These are phyloP conservation scores for Rhynchosporium graminicola DNA, from an alignment of 2,329 filamentous ascomycete genomes.

Conservation along the genomic window DNA sequence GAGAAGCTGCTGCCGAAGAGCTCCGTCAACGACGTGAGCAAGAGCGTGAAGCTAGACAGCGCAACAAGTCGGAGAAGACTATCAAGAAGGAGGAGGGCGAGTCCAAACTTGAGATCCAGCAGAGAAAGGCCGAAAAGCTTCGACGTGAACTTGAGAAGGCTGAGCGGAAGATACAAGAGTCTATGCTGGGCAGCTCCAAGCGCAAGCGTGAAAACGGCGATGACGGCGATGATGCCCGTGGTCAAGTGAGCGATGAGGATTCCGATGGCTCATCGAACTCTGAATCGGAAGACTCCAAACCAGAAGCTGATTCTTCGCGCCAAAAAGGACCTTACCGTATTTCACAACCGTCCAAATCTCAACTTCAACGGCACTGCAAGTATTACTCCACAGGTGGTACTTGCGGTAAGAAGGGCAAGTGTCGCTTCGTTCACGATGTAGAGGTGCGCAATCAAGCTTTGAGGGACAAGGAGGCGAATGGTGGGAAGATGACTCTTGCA, in stretches of 20 bases:
- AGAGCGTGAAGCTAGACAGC: constrained; percentile 37
- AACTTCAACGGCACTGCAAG: constrained; percentile 67
- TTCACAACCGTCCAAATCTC: constrained; percentile 55
- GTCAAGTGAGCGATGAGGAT: constrained; percentile 38
- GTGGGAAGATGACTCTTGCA: constrained; percentile 65
- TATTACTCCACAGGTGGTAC: constrained; percentile 69
- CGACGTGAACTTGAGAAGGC: constrained; percentile 67
- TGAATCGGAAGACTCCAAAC: constrained; percentile 58
- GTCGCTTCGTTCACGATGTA: constrained; percentile 69
- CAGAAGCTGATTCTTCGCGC: constrained; percentile 58
- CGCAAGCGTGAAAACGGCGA: constrained; percentile 68
- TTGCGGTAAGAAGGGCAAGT: constrained; percentile 74
- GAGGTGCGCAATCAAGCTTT: constrained; percentile 63
- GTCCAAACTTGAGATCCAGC: constrained; percentile 54
- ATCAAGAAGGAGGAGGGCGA: constrained; percentile 52
- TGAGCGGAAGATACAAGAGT: constrained; percentile 49
- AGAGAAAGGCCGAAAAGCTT: constrained; percentile 60
- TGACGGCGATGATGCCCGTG: constrained; percentile 62
- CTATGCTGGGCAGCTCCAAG: constrained; percentile 61
- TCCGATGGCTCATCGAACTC: constrained; percentile 42
- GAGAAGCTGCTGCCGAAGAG: constrained; percentile 62
- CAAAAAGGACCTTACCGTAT: constrained; percentile 33
- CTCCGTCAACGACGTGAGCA: constrained; percentile 39
- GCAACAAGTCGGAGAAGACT: constrained; percentile 39
- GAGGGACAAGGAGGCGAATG: constrained; percentile 63